Evolutionary conservation across 768 basidiomycete genomes (phyloP).

Genomic region (Termitomyces sp.): DNA sequence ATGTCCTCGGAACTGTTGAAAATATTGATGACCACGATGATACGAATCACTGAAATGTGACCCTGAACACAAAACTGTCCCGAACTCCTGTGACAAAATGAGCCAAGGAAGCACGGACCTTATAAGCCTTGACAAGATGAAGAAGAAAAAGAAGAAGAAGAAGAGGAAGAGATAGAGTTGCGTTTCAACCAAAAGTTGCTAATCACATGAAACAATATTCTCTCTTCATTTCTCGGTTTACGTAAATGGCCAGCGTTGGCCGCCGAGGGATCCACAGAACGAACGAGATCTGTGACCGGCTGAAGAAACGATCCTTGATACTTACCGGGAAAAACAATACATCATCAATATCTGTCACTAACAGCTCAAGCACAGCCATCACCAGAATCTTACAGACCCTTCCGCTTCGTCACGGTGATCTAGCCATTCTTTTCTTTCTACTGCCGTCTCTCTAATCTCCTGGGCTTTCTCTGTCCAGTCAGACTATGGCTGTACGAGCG

Average conservation of each 20-base stretch:
- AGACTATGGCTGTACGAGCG: constrained; percentile 57
- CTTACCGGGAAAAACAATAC: not conserved
- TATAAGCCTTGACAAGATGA: not conserved
- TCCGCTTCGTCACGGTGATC: constrained; percentile 1
- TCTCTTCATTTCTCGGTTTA: not conserved
- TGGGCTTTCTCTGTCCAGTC: not conserved
- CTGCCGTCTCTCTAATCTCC: not conserved
- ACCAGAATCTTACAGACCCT: not conserved
- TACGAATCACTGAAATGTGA: not conserved
- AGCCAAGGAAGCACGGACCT: not conserved
- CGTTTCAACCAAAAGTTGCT: not conserved
- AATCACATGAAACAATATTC: not conserved
- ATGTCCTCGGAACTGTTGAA: not conserved
- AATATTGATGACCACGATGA: not conserved
- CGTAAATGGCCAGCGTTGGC: no score
- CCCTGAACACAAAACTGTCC: not conserved
- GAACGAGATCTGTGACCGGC: not conserved
- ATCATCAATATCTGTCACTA: constrained; percentile 18
- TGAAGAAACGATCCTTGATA: not conserved
- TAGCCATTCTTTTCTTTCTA: not conserved
- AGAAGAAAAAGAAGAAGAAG: not conserved
- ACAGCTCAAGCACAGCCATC: constrained; percentile 16
- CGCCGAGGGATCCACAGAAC: not conserved
- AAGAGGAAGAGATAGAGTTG: no score
- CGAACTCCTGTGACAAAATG: not conserved